These are phyloP conservation scores for Phytophthora colocasiae DNA, from an alignment of 352 stramenopile genomes.

Conservation along the genomic window DNA sequence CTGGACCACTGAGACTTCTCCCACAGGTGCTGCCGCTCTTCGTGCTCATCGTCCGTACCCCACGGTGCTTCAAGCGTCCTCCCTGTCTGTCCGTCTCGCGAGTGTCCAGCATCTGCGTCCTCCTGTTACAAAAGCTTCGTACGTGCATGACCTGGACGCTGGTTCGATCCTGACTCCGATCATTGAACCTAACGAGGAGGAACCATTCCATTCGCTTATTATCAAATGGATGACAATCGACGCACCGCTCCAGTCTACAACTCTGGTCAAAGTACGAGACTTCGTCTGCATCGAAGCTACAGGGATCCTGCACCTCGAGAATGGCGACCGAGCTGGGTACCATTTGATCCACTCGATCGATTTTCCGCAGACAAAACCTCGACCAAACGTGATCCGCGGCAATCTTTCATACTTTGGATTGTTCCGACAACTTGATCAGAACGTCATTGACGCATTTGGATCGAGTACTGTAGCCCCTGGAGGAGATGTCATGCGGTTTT, in stretches of 20 bases:
- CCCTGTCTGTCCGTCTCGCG: too few species aligned
- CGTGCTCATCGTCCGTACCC: too few species aligned
- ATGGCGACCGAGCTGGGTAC: constrained; percentile 43
- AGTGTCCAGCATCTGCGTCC: too few species aligned
- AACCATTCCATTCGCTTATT: constrained; percentile 40
- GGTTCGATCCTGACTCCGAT: constrained; percentile 32
- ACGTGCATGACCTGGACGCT: constrained; percentile 36
- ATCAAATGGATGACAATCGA: constrained; percentile 48
- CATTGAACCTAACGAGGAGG: constrained; percentile 32
- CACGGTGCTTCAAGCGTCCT: too few species aligned
- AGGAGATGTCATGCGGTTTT: constrained; percentile 40
- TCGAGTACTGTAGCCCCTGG: constrained; percentile 26
- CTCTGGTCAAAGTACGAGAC: constrained; percentile 33
- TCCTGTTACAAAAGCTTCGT: too few species aligned
- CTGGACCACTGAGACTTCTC: too few species aligned
- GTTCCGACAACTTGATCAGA: constrained; percentile 46
- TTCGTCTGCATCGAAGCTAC: constrained; percentile 47
- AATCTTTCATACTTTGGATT: constrained; percentile 49
- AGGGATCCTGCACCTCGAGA: constrained; percentile 22
- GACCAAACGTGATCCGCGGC: constrained; percentile 34
- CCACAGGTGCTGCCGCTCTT: too few species aligned
- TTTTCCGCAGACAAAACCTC: constrained; percentile 43
- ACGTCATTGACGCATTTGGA: constrained; percentile 45
- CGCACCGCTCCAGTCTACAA: constrained; percentile 24
- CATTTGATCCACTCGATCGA: constrained; percentile 47